Conservation (phyloP, 2,329 filamentous ascomycete species). For the Botrytis tulipae region DNA sequence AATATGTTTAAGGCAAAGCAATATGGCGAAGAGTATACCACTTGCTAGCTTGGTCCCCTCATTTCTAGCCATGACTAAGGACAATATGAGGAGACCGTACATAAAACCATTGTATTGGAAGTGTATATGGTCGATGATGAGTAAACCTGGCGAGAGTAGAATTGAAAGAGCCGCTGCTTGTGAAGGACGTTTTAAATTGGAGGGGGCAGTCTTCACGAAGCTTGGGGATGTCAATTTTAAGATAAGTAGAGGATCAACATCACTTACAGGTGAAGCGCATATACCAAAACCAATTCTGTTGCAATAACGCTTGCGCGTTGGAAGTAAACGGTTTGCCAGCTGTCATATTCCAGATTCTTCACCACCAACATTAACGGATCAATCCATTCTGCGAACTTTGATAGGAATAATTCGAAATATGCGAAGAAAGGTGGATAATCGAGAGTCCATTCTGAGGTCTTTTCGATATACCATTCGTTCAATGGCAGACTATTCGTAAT, state of each 20-base stretch:
- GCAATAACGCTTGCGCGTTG: slow-evolving; percentile 84
- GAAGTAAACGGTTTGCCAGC: slow-evolving; percentile 92
- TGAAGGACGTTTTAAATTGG: slow-evolving; percentile 66
- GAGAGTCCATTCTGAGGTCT: slow-evolving; percentile 98
- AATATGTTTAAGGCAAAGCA: slow-evolving; percentile 96
- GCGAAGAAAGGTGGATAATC: slow-evolving; percentile 99
- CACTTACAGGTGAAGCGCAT: slow-evolving; percentile 71
- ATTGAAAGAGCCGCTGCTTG: slow-evolving; percentile 88
- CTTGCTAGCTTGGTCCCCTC: slow-evolving; percentile 73
- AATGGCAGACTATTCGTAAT: slow-evolving; percentile 87
- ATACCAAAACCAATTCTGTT: slow-evolving; percentile 80
- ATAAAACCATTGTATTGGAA: slow-evolving; percentile 99
- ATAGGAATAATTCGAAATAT: slow-evolving; percentile 91
- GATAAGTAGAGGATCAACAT: neutral
- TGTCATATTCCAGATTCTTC: slow-evolving; percentile 79
- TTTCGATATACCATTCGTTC: slow-evolving; percentile 93
- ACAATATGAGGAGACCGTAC: slow-evolving; percentile 86
- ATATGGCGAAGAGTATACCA: slow-evolving; percentile 76
- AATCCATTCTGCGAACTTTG: slow-evolving; percentile 71
- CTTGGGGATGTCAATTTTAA: slow-evolving; percentile 44
- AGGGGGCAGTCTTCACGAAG: slow-evolving; percentile 70
- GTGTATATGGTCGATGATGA: slow-evolving; percentile 98
- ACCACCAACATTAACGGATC: slow-evolving; percentile 82
- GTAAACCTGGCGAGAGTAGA: slow-evolving; percentile 82
- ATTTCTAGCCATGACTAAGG: slow-evolving; percentile 77